Conservation (phyloP, 2,329 filamentous ascomycete species). For the Uncinocarpus reesii region DNA sequence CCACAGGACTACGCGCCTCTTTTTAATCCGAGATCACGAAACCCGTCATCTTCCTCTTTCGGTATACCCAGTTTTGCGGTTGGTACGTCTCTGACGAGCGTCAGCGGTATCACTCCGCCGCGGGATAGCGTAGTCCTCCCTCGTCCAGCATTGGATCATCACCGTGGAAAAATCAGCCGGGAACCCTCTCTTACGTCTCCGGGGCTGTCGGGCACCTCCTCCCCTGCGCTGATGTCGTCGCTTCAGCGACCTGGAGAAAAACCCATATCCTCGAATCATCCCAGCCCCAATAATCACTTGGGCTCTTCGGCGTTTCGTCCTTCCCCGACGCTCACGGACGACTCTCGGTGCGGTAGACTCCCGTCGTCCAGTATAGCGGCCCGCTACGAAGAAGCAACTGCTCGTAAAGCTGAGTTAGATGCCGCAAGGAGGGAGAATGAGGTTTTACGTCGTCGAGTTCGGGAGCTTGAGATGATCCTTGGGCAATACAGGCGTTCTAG, state of each 20-base stretch:
- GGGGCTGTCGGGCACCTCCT: constrained; percentile 26
- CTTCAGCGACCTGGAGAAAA: constrained; percentile 25
- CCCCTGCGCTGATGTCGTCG: constrained; percentile 24
- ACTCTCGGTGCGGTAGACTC: constrained; percentile 21
- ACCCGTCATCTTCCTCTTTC: constrained; percentile 48
- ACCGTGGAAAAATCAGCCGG: constrained; percentile 30
- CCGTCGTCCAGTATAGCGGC: constrained; percentile 25
- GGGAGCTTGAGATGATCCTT: constrained; percentile 34
- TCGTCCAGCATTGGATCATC: constrained; percentile 23
- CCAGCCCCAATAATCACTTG: constrained; percentile 24
- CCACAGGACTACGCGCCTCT: constrained; percentile 37
- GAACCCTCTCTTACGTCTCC: constrained; percentile 36
- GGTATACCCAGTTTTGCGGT: constrained; percentile 36
- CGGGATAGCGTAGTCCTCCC: constrained; percentile 29
- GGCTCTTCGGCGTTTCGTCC: constrained; percentile 1
- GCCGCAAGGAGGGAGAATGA: constrained; percentile 40
- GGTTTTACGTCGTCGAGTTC: constrained; percentile 34
- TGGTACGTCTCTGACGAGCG: constrained; percentile 21
- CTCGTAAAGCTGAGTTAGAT: constrained; percentile 37
- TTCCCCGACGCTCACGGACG: background rate
- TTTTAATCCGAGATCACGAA: constrained; percentile 41
- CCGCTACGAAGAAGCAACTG: constrained; percentile 35
- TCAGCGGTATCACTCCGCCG: constrained; percentile 36
- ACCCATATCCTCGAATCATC: constrained; percentile 19
- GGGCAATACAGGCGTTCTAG: constrained; percentile 25